Percentiles rank a stretch among this genome's conserved stretches.
phyloP scores from a whole-genome alignment of 345 rosid genomes.

The Combretum micranthum region DNA sequence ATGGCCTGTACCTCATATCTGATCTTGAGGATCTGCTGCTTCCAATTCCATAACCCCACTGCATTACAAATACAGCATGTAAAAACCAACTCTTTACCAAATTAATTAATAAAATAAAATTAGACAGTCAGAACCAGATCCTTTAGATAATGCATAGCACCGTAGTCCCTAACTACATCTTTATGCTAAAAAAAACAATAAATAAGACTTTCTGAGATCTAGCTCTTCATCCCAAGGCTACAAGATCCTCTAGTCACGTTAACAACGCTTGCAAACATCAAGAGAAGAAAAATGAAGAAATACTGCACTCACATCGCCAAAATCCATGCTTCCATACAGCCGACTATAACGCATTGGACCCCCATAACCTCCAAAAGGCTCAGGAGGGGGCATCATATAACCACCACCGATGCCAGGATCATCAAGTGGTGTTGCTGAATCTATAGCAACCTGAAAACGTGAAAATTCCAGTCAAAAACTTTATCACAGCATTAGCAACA shows the following conservation, averaged over 20 bases:
- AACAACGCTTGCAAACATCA: background rate
- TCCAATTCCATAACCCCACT: conserved; percentile 15
- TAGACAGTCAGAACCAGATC: background rate
- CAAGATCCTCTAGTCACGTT: background rate
- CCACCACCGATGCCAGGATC: conserved; percentile 65
- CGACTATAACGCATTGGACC: conserved; percentile 83
- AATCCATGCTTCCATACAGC: conserved; percentile 72
- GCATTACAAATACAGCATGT: background rate
- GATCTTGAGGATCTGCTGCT: conserved; percentile 66
- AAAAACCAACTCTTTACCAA: background rate
- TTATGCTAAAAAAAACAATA: too few relatives aligned
- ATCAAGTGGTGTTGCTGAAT: conserved; percentile 89
- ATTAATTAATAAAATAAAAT: background rate
- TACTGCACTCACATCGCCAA: conserved; percentile 54
- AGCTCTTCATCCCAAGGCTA: background rate
- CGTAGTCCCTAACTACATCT: too few relatives aligned
- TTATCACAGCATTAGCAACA: background rate
- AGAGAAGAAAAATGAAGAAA: background rate
- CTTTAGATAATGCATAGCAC: too few relatives aligned
- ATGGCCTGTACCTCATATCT: conserved; percentile 92
- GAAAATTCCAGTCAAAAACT: conserved; percentile 5
- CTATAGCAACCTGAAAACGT: conserved; percentile 75
- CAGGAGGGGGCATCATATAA: conserved; percentile 44
- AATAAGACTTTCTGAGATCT: too few relatives aligned
- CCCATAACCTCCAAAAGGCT: conserved; percentile 66